phyloP scores from a whole-genome alignment of 2,329 filamentous ascomycete genomes.

The Paracorniculantispora psalliotae region DNA sequence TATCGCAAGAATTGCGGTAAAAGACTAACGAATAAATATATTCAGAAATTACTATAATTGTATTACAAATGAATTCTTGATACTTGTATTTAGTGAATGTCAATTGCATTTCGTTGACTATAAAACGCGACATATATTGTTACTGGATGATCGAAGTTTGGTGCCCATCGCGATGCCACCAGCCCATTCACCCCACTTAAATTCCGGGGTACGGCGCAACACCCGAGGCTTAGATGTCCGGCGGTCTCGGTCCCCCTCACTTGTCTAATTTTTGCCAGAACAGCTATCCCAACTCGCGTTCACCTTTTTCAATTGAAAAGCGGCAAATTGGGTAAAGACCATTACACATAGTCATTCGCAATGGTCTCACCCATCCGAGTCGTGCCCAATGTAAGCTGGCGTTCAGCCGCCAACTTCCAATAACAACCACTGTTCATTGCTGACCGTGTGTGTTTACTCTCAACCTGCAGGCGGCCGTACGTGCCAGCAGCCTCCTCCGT shows the following conservation, averaged over 20 bases:
- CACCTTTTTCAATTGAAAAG: not conserved
- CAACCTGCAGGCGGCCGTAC: slow-evolving; percentile 47
- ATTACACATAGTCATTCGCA: not conserved
- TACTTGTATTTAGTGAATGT: no score
- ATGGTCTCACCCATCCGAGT: slow-evolving; percentile 25
- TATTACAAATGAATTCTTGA: no score
- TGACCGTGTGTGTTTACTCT: not conserved
- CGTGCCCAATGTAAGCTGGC: slow-evolving; percentile 30
- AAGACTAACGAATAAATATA: not conserved
- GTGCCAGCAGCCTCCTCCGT: slow-evolving; percentile 69
- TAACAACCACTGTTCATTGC: not conserved
- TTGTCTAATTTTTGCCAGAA: not conserved
- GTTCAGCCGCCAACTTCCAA: not conserved
- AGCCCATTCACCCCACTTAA: slow-evolving; percentile 5
- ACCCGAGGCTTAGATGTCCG: slow-evolving; percentile 8
- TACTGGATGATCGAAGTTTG: no score
- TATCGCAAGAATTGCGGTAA: not conserved
- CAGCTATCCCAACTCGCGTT: not conserved
- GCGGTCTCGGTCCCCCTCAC: not conserved
- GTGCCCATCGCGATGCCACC: no score
- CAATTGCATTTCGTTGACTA: no score
- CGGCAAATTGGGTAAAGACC: no score
- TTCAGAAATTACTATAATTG: no score
- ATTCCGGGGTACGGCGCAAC: slow-evolving; percentile 13
- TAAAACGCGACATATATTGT: no score